phyloP scores from a whole-genome alignment of 306 rosid genomes.

The Citrullus mucosospermus region DNA sequence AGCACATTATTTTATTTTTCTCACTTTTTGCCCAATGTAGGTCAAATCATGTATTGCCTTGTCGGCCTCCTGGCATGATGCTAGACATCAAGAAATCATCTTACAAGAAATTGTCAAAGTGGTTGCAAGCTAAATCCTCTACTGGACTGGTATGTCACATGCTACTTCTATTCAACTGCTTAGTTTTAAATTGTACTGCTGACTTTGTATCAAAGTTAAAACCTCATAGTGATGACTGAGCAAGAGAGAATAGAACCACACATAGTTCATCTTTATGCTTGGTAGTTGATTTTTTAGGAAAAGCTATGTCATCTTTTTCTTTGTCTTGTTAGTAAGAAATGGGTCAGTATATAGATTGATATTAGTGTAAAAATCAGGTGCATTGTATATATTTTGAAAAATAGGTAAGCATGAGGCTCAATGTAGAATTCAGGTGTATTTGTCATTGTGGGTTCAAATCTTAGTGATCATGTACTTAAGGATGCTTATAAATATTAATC shows the following conservation, averaged over 20 bases:
- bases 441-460: neutral
- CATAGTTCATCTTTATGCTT: neutral
- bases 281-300: neutral
- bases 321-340: neutral
- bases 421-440: neutral
- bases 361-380: neutral
- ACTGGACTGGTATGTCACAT: conserved; percentile 56
- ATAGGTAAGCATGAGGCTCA: neutral
- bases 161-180: neutral
- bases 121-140: conserved; percentile 72
- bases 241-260: neutral
- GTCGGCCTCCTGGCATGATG: conserved; percentile 74
- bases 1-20: neutral
- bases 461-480: neutral
- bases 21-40: conserved; percentile 23
- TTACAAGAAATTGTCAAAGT: conserved; percentile 77
- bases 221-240: neutral
- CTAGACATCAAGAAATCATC: conserved; percentile 90
- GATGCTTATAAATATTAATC: neutral
- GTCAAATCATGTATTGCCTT: conserved; percentile 81
- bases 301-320: neutral
- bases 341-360: neutral
- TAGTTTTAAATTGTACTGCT: neutral
- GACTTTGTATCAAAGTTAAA: neutral
- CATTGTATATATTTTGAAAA: neutral